A percentile compares a stretch with the other conserved stretches of the same genome.
Evolutionary conservation across 352 stramenopile genomes (phyloP).

Genomic region (Plasmopara halstedii): DNA sequence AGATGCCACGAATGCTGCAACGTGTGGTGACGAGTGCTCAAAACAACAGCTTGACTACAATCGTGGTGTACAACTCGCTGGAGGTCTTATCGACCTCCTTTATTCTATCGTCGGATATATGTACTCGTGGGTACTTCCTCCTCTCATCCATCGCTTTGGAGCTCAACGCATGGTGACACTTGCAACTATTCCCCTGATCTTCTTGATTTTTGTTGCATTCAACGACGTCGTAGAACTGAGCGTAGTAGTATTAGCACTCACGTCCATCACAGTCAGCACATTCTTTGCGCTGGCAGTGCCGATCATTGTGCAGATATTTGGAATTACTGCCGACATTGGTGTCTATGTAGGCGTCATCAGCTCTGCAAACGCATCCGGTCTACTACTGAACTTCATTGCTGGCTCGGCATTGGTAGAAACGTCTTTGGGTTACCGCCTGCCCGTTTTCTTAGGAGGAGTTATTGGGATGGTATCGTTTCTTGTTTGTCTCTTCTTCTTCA

Average conservation of each 20-base stretch:
- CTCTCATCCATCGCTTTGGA: constrained; percentile 36
- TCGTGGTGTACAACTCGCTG: constrained; percentile 39
- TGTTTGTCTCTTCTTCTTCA: constrained; percentile 41
- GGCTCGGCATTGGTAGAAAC: constrained; percentile 46
- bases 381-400: constrained; percentile 58
- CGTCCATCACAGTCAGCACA: constrained; percentile 36
- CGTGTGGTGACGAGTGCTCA: constrained; percentile 28
- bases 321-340: constrained; percentile 34
- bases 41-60: constrained; percentile 33
- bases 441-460: constrained; percentile 54
- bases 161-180: constrained; percentile 36
- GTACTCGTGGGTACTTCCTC: constrained; percentile 35
- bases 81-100: constrained; percentile 28
- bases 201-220: constrained; percentile 50
- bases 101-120: constrained; percentile 42
- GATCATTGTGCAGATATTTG: constrained; percentile 52
- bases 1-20: constrained; percentile 25
- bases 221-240: constrained; percentile 27
- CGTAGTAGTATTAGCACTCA: constrained; percentile 34
- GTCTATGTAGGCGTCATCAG: constrained; percentile 65
- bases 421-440: constrained; percentile 48
- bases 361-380: constrained; percentile 58
- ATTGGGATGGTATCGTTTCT: constrained; percentile 49
- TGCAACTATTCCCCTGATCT: constrained; percentile 32
- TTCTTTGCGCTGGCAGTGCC: constrained; percentile 51